phyloP scores from a whole-genome alignment of 257 asterid species.

The Mentha longifolia region DNA sequence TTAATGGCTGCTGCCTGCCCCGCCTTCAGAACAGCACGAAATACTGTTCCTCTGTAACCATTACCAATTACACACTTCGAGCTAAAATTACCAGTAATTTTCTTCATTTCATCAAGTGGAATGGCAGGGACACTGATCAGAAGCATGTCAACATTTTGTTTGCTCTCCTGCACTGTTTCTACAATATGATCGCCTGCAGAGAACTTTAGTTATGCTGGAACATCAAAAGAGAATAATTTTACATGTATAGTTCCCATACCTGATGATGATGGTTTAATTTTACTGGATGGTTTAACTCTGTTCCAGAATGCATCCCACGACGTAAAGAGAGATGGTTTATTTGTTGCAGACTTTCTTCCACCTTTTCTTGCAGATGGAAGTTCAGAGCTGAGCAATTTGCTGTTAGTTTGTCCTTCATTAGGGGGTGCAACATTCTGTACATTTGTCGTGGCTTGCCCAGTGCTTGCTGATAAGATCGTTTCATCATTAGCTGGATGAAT shows the following conservation, averaged over 20 bases:
- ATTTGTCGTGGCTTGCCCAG: background rate
- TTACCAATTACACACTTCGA: no score
- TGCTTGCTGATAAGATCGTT: background rate
- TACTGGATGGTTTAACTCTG: slow-evolving; percentile 19
- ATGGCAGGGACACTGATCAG: no score
- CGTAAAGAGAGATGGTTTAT: background rate
- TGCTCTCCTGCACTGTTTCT: no score
- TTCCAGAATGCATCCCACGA: background rate
- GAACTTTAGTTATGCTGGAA: no score
- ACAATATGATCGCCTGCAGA: no score
- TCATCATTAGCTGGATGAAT: background rate
- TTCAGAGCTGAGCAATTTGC: background rate
- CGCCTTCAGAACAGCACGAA: no score
- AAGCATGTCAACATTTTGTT: no score
- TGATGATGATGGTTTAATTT: background rate
- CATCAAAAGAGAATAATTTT: no score
- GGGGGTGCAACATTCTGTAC: background rate
- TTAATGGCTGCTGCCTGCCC: no score
- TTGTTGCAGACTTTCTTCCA: background rate
- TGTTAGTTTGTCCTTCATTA: background rate
- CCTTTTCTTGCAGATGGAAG: background rate
- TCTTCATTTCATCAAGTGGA: no score
- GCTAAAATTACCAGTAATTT: no score
- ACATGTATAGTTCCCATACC: background rate
- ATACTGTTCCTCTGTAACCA: no score